Conservation (phyloP, 176 grass and related monocot genomes). For the Juncus inflexus region DNA sequence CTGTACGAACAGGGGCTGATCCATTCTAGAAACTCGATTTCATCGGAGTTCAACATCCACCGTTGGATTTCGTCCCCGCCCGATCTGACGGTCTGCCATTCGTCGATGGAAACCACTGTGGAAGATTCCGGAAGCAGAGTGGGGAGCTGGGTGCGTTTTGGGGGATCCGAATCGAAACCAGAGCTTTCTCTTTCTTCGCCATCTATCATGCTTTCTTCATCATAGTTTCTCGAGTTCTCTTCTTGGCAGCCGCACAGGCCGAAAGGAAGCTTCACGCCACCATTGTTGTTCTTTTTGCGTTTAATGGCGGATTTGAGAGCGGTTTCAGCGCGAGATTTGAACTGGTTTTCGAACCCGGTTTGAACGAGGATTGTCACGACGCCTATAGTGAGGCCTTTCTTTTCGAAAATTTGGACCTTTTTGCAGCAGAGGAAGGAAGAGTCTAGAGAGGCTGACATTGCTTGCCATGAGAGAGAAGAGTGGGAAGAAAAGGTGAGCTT, state of each 20-base stretch:
- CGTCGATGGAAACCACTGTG: conserved; percentile 80
- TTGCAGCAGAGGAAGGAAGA: conserved; percentile 74
- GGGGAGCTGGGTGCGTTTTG: conserved; percentile 44
- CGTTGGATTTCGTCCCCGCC: conserved; percentile 77
- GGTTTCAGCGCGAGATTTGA: conserved; percentile 67
- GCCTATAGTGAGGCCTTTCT: conserved; percentile 89
- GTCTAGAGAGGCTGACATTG: conserved; percentile 76
- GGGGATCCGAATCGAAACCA: conserved; percentile 44
- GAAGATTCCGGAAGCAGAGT: conserved; percentile 79
- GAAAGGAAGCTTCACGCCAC: conserved; percentile 81
- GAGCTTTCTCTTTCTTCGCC: conserved; percentile 49
- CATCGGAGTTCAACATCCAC: conserved; percentile 72
- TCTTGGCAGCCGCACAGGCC: conserved; percentile 96
- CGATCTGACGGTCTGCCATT: conserved; percentile 91
- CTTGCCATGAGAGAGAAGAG: conserved; percentile 80
- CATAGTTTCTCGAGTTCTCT: conserved; percentile 68
- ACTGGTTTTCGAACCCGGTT: conserved; percentile 54
- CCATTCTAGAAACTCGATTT: conserved; percentile 86
- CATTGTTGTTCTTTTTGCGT: conserved; percentile 64
- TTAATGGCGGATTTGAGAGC: conserved; percentile 56
- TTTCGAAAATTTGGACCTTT: conserved; percentile 98
- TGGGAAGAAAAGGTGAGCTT: conserved; percentile 79
- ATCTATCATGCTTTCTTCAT: conserved; percentile 78
- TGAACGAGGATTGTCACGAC: conserved; percentile 77
- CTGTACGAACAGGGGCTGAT: conserved; percentile 61